phyloP scores from a whole-genome alignment of 2,329 filamentous ascomycete genomes.

The Didymella pomorum region DNA sequence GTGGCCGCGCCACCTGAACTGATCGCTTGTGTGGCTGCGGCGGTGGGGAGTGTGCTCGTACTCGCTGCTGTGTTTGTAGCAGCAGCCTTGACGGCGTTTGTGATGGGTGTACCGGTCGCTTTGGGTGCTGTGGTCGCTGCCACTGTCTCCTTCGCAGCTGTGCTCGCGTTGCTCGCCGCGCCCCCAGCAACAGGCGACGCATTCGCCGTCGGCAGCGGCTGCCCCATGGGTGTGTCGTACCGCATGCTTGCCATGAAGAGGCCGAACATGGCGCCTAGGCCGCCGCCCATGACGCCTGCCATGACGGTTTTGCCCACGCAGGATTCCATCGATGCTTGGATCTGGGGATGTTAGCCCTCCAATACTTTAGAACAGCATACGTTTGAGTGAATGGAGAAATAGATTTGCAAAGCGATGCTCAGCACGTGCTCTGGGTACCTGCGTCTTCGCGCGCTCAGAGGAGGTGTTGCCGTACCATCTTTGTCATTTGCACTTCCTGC shows the following conservation, averaged over 20 bases:
- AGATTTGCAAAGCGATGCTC: too few species aligned
- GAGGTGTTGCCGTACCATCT: conserved; percentile 46
- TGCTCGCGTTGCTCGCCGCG: conserved; percentile 19
- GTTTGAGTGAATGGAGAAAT: too few species aligned
- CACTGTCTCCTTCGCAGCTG: not conserved
- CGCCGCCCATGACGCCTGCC: conserved; percentile 92
- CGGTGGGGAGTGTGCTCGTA: conserved; percentile 35
- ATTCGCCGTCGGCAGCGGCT: conserved; percentile 13
- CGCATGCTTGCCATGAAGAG: conserved; percentile 99
- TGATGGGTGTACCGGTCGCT: conserved; percentile 36
- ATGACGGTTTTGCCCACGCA: conserved; percentile 89
- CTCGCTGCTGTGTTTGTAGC: conserved; percentile 54
- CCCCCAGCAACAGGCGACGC: conserved; percentile 45
- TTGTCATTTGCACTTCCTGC: conserved; percentile 60
- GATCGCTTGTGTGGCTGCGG: conserved; percentile 46
- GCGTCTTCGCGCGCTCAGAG: too few species aligned
- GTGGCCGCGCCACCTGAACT: conserved; percentile 51
- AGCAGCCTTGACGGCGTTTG: conserved; percentile 49
- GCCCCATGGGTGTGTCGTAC: conserved; percentile 88
- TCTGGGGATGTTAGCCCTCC: conserved; percentile 57
- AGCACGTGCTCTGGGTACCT: too few species aligned
- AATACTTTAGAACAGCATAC: not conserved
- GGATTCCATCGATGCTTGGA: conserved; percentile 87
- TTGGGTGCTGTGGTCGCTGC: conserved; percentile 53
- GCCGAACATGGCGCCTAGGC: conserved; percentile 90